Conservation (phyloP, 805 yeast genomes). For the Danielia oregonensis region DNA sequence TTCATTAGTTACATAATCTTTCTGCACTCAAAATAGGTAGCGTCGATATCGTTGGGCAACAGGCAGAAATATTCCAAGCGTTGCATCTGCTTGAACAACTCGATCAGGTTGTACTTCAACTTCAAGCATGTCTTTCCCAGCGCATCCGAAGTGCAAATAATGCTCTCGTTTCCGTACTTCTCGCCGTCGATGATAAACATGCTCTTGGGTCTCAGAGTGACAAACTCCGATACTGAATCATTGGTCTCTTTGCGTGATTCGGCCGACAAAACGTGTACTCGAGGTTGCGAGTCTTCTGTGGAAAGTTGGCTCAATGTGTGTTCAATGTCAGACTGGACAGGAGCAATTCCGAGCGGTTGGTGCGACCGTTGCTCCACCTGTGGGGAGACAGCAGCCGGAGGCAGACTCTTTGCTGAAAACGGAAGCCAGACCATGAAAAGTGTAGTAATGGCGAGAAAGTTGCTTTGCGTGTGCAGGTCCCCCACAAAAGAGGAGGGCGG, state of each 20-base stretch:
- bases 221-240: slow-evolving; percentile 28
- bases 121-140: slow-evolving; percentile 46
- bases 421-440: slow-evolving; percentile 15
- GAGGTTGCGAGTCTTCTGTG: slow-evolving; percentile 8
- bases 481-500: not conserved
- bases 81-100: slow-evolving; percentile 48
- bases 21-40: slow-evolving; percentile 51
- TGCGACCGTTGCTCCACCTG: slow-evolving; percentile 16
- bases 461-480: not conserved
- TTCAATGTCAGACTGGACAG: slow-evolving; percentile 14
- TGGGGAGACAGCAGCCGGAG: slow-evolving; percentile 1
- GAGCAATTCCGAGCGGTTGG: slow-evolving; percentile 9
- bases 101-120: slow-evolving; percentile 35
- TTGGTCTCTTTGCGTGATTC: slow-evolving; percentile 12
- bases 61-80: slow-evolving; percentile 47
- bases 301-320: slow-evolving; percentile 16
- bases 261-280: slow-evolving; percentile 7
- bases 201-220: slow-evolving; percentile 27
- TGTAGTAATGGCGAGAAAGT: not conserved
- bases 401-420: slow-evolving; percentile 6
- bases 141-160: slow-evolving; percentile 43
- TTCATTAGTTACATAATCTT: slow-evolving; percentile 22
- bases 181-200: slow-evolving; percentile 42
- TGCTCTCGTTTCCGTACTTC: slow-evolving; percentile 32
- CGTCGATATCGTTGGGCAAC: slow-evolving; percentile 44